These are phyloP conservation scores for Graphium sp. DNA, from an alignment of 2,329 filamentous ascomycete species.

Conservation along the genomic window DNA sequence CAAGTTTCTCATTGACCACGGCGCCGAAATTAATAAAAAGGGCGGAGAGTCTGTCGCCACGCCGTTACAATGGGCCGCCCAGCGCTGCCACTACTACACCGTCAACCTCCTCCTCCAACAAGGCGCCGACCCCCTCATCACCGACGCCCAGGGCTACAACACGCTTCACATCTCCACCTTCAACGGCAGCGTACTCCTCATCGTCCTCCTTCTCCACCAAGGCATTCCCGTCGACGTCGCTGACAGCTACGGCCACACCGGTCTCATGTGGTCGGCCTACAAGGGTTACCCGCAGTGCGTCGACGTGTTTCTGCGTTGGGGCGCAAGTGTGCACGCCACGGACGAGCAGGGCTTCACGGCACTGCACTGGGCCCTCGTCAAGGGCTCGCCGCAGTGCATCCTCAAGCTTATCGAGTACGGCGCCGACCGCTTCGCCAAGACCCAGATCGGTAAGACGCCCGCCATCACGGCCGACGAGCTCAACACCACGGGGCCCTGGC, in stretches of 20 bases:
- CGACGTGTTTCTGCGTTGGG: conserved; percentile 85
- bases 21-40: conserved; percentile 86
- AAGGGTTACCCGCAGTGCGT: conserved; percentile 90
- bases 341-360: conserved; percentile 92
- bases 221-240: conserved; percentile 86
- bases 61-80: conserved; percentile 90
- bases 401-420: conserved; percentile 94
- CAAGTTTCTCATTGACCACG: conserved; percentile 73
- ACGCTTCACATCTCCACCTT: conserved; percentile 94
- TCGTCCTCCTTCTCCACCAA: conserved; percentile 82
- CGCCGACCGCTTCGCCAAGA: conserved; percentile 81
- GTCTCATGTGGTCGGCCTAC: conserved; percentile 97
- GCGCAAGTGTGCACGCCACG: conserved; percentile 75
- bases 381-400: conserved; percentile 76
- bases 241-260: conserved; percentile 82
- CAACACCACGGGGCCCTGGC: conserved; percentile 71
- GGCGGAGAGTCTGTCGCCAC: conserved; percentile 92
- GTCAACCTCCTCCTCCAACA: conserved; percentile 82
- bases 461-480: conserved; percentile 75
- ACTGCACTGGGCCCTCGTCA: conserved; percentile 90
- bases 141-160: conserved; percentile 93
- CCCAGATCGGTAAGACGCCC: conserved; percentile 79
- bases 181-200: conserved; percentile 83
- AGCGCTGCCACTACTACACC: conserved; percentile 91
- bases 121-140: conserved; percentile 82